Evolutionary conservation across 495 filamentous ascomycete species (phyloP), one percentile per base, ranked within the genome.

Genomic region (Trichoderma virens): DNA sequence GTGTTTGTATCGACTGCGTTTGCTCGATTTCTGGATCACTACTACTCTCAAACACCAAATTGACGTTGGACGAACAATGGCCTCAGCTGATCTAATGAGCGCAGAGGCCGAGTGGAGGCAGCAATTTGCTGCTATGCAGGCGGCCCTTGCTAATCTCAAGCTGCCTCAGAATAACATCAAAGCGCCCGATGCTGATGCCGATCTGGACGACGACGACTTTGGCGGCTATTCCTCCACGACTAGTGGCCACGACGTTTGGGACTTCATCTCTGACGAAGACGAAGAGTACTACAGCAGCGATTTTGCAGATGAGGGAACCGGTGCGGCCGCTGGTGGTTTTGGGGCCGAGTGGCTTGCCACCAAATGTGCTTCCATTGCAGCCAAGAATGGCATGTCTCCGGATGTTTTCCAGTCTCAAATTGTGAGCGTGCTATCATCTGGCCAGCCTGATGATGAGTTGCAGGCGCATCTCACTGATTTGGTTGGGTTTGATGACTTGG

Each of bases 391-490:
- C 2, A 74, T 95, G 35, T 80, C 86, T 60, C 71, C 83, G 1
- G 72, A 74, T 2, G 86, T 85, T 59, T 79, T 96, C 28, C 76
- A 87, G 64, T 82, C 87, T 63, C 90, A 95, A 71, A 82, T 96
- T 41, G 74, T 85, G 20, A 88, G 87, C 5, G 76, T 88, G 8
- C 70, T 95, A 61, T 83, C 80, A 5, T 85, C 88, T 28, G 84
- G 89, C 31, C 80, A 78, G 64, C 78, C 81, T 31, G 91, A 96
- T 68, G 90, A 92, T 25, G 90, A 93, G 68, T 75, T 98, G 8
- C 94, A 98, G 74, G 92, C 90, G 73, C 84, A 84, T 23, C 80
- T 98, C n/a, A 90, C 89, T 0, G 95, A 98, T 69, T 86, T 97
- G 64, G 79, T 98, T 61, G 94, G 94, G 0, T 97, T 90, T 70